Percentiles rank a stretch among this genome's conserved stretches.
These are phyloP conservation scores for Acephala macrosclerotiorum DNA, from an alignment of 2,329 filamentous ascomycete genomes.

Conservation along the genomic window DNA sequence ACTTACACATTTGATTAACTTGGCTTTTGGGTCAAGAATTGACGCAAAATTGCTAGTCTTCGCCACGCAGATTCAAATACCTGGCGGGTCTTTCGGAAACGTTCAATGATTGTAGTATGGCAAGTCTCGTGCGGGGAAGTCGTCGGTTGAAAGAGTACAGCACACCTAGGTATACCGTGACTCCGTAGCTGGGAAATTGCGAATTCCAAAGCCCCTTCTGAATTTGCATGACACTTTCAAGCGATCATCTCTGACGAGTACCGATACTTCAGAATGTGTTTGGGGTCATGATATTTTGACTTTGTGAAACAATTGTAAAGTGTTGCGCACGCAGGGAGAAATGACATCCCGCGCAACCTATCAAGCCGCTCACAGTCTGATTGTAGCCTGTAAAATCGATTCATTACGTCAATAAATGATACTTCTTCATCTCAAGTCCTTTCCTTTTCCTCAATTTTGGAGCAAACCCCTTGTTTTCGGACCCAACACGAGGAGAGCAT, in stretches of 20 bases:
- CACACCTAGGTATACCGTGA: neutral
- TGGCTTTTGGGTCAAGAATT: too few species aligned
- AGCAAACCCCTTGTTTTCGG: neutral
- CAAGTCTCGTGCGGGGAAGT: too few species aligned
- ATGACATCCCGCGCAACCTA: neutral
- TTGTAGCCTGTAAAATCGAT: neutral
- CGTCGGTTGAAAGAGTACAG: too few species aligned
- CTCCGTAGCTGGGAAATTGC: neutral
- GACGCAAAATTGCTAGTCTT: too few species aligned
- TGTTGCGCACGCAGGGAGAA: neutral
- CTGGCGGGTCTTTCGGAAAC: too few species aligned
- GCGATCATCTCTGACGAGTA: neutral
- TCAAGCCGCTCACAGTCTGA: neutral
- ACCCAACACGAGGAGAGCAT: neutral
- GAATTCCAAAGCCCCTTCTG: neutral
- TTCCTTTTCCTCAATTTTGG: neutral
- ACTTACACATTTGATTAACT: too few species aligned
- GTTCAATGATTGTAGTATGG: too few species aligned
- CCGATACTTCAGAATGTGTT: conserved; percentile 1
- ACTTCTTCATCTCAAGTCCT: too few species aligned
- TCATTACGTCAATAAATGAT: neutral
- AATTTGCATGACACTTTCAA: neutral
- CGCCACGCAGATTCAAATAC: too few species aligned
- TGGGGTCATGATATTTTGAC: neutral
- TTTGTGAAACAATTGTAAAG: neutral